Evolutionary conservation across 106 monocot genomes (phyloP).

Genomic region (Apostasia shenzhenica): DNA sequence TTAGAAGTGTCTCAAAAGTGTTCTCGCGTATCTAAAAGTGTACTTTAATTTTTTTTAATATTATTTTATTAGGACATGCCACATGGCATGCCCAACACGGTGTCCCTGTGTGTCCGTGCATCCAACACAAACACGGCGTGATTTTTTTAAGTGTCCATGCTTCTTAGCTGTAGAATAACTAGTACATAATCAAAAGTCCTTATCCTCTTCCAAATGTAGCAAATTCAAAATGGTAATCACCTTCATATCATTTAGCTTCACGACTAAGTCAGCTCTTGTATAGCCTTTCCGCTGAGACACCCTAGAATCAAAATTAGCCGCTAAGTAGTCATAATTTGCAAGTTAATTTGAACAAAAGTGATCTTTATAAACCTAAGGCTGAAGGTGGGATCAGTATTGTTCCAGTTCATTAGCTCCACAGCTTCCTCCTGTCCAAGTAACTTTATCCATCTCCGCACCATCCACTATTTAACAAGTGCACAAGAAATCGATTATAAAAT

Average conservation of each 20-base stretch:
- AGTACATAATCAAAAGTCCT: no score
- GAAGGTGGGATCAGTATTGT: conserved; percentile 79
- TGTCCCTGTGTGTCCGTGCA: no score
- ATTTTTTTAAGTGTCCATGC: no score
- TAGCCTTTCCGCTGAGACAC: conserved; percentile 67
- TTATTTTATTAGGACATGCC: no score
- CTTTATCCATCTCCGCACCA: conserved; percentile 96
- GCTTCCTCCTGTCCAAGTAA: conserved; percentile 70
- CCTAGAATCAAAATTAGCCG: conserved; percentile 34
- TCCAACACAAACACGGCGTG: no score
- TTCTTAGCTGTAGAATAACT: no score
- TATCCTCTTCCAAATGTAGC: no score
- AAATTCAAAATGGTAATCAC: conserved; percentile 22
- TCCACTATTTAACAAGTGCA: conserved; percentile 66
- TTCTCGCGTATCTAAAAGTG: no score
- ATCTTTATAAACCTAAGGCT: conserved; percentile 53
- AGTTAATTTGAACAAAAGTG: conserved; percentile 6
- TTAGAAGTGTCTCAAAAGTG: no score
- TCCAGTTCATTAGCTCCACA: conserved; percentile 82
- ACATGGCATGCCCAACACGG: no score
- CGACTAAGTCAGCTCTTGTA: conserved; percentile 55
- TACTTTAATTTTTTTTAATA: no score
- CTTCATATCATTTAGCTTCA: conserved; percentile 47
- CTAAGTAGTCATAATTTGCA: conserved; percentile 2
- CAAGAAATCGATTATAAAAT: no score